Base-by-base conservation (phyloP, 2,329 filamentous ascomycete species). In the Arthrobotrys sphaeroides region DNA sequence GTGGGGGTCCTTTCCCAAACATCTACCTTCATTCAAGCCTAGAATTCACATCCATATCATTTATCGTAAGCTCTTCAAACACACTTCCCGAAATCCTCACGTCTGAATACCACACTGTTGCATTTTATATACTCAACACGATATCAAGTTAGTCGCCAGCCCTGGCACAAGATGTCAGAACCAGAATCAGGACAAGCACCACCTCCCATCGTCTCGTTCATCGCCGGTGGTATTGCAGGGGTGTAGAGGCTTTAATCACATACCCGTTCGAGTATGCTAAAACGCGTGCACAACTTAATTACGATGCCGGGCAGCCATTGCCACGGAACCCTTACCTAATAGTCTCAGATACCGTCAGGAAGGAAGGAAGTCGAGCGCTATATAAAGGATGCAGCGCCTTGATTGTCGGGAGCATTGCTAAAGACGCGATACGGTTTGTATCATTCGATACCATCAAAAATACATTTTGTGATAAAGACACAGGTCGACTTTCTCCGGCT, bases 241-340 rank as follows among this genome's bases (percentile, higher is more conserved):
- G 83, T n/a, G 81, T 86, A 5, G 86, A 88, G 79, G 85, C 86
- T 3, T 82, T 84, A 2, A 81, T 84, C 18, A 88, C 86, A 2
- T 90, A 90, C 80, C 89, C 89, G 0, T 87, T 90, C 78, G 89
- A 90, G 79, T 91, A 90, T 78, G 88, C 88, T 64, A 91, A 91
- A 81, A 90, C 89, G 0, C 83, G 87, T 65, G 85, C 88, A 2
- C 88, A 90, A 77, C 83, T 89, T n/a, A 83, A 81, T 5, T 61
- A 83, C 47, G 82, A 79, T 42, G 67, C 73, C 1, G 80, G 84
- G 13, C 80, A 82, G 38, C 82, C 83, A 10, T 83, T 84, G 6
- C 84, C 86, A 0, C 83, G 83, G 42, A 90, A 90, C 65, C 88
- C 88, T 0, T 87, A 89, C 78, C 78, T 82, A 0, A 85, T 90